Evolutionary conservation across 2,329 filamentous ascomycete genomes (phyloP), one percentile per base, ranked within the genome.

Genomic region (Escovopsis weberi): DNA sequence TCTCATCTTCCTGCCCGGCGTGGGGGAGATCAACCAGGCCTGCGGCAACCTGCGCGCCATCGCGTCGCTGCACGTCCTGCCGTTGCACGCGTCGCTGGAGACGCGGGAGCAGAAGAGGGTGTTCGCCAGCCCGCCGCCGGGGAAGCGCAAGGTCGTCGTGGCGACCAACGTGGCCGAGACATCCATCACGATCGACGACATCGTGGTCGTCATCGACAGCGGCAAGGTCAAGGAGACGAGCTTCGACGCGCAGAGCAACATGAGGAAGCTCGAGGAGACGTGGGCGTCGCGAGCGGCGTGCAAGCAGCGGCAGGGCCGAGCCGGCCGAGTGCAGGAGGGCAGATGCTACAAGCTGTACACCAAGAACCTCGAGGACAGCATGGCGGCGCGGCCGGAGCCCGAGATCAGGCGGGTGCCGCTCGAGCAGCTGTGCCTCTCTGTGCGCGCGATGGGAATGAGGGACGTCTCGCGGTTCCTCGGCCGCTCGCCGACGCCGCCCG

Each of bases 131-230:
- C 66, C 91, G 4, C 88, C 89, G 0, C 59, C 66, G 3, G 87
- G 87, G 0, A 88, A 85, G 62, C 75, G 91, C 33, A 98, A 98
- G 62, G 77, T 98, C 11, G 84, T 98, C 32, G 85, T 89, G 6
- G 85, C 91, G 1, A 98, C 91, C 37, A 98, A 98, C 54, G 89
- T 98, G 2, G 91, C 91, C 2, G 91, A 98, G 60, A 98, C 91
- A 0, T 96, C 91, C 2, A 96, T 98, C 58, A 98, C 91, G 0
- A 98, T 98, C 46, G 88, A 95, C 56, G 91, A 98, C 56, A 85
- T 98, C 42, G 84, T 96, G 2, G 89, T 85, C 2, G 91, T 98
- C 38, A 89, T 98, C 48, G 91, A 98, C 59, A 91, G 83, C 10
- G 91, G 91, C 26, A 80, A 86, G 42, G 91, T 98, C 46, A 98